Evolutionary conservation across 1,284 basidiomycete species (phyloP), one percentile per base, ranked within the genome.

Genomic region (Macrocystidia cucumis): DNA sequence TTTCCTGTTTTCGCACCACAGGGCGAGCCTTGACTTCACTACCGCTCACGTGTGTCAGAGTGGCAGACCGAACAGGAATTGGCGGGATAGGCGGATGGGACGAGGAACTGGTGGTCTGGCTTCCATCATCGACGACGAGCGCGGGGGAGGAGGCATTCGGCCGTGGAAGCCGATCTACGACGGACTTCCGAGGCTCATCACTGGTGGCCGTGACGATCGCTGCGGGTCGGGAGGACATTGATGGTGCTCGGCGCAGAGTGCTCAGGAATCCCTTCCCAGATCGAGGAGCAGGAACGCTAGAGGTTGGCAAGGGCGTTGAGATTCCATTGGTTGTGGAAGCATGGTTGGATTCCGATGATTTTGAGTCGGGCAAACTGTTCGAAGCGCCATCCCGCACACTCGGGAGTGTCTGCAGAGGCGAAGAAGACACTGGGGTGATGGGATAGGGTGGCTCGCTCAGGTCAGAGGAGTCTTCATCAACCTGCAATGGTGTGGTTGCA

Each of bases 401-500:
- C 28, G 51, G 51, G 18, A 40, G 41, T 14, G 39, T 11, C 18
- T 20, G 21, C 29, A 4, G 16, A 18, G 46, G 38, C 25, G 40
- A 41, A 16, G 38, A 41, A n/a, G 40, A 35, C 17, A 44, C 37
- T 11, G 52, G 52, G 4, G 50, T 52, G 14, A 44, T 39, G 22
- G 48, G 45, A 20, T 46, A 43, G 20, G 52, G 34, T 21, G 60
- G 44, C 43, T 62, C 54, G 46, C 57, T 55, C 38, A 62, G 51
- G 38, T 58, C 52, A 17, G 57, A 50, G 20, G 56, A 42, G 17
- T 30, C 29, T 11, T 18, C 29, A 26, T 60, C 55, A 20, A 44
- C 50, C 32, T 63, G 56, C 26, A 63, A 56, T n/a, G n/a, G n/a
- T 11, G 56, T 49, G n/a, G 78, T 63, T 22, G 73, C 74, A n/a